These are phyloP conservation scores for Lomentospora prolificans DNA, from an alignment of 2,329 filamentous ascomycete species.

Conservation along the genomic window DNA sequence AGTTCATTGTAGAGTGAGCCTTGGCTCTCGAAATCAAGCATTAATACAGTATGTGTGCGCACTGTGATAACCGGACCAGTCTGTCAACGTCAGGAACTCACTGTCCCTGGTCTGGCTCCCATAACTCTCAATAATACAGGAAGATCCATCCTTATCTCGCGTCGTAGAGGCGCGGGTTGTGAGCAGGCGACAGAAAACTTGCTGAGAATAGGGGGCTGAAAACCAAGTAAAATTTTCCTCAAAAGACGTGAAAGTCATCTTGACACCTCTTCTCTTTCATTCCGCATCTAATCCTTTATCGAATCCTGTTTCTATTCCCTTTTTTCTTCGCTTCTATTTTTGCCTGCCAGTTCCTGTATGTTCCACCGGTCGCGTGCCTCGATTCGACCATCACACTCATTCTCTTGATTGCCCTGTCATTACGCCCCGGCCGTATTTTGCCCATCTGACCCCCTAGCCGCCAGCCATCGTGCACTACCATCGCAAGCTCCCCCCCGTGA, in stretches of 20 bases:
- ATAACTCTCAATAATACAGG: no score
- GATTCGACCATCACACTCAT: background rate
- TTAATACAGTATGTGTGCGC: no score
- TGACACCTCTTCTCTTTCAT: conserved; percentile 3
- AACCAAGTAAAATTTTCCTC: background rate
- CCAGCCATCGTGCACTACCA: conserved; percentile 1
- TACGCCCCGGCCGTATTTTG: background rate
- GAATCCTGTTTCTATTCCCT: background rate
- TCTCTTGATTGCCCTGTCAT: background rate
- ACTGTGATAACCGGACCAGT: no score
- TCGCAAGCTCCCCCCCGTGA: background rate
- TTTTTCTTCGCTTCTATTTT: background rate
- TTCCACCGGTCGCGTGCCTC: background rate
- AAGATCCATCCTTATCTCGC: background rate
- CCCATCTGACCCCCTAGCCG: conserved; percentile 5
- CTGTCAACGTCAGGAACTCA: no score
- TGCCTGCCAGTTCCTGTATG: background rate
- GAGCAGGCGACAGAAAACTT: background rate
- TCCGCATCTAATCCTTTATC: background rate
- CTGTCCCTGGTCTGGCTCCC: no score
- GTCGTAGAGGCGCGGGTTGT: background rate
- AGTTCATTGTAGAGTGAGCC: no score
- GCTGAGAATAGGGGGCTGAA: background rate
- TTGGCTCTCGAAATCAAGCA: no score
- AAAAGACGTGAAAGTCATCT: background rate